phyloP scores from a whole-genome alignment of 257 asterid genomes.

The Jasminum sambac region DNA sequence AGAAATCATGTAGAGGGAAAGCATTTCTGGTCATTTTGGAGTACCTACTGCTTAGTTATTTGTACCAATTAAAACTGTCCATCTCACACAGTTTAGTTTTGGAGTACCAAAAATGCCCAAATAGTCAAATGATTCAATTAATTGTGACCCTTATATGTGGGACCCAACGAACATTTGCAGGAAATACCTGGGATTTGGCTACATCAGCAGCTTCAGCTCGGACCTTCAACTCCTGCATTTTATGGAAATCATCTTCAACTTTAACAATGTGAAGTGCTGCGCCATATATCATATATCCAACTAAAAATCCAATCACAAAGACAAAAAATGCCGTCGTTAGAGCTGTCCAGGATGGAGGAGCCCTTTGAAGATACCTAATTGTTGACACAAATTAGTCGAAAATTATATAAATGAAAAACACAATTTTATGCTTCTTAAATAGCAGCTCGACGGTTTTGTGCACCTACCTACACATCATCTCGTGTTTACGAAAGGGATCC shows the following conservation, averaged over 20 bases:
- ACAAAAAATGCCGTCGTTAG: conserved; percentile 53
- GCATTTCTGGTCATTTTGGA: too few relatives aligned
- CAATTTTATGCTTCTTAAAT: not conserved
- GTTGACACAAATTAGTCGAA: conserved; percentile 13
- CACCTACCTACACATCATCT: conserved; percentile 86
- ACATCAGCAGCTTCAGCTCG: conserved; percentile 94
- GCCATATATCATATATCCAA: conserved; percentile 62
- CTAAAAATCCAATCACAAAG: conserved; percentile 51
- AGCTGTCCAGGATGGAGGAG: conserved; percentile 66
- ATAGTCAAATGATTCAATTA: too few relatives aligned
- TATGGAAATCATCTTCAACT: conserved; percentile 74
- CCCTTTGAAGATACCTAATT: conserved; percentile 72
- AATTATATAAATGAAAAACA: conserved; percentile 3
- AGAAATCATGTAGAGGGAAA: not conserved
- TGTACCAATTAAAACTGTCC: too few relatives aligned
- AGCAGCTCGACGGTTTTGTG: not conserved
- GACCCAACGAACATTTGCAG: not conserved
- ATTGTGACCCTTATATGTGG: too few relatives aligned
- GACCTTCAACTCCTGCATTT: conserved; percentile 74
- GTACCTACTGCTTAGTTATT: too few relatives aligned
- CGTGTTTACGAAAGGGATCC: conserved; percentile 83
- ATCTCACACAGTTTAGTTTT: too few relatives aligned
- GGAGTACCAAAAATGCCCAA: too few relatives aligned
- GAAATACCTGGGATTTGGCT: conserved; percentile 85
- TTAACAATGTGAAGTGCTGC: conserved; percentile 70